Evolutionary conservation across 768 basidiomycete species (phyloP).

Genomic region (Boletus coccyginus): DNA sequence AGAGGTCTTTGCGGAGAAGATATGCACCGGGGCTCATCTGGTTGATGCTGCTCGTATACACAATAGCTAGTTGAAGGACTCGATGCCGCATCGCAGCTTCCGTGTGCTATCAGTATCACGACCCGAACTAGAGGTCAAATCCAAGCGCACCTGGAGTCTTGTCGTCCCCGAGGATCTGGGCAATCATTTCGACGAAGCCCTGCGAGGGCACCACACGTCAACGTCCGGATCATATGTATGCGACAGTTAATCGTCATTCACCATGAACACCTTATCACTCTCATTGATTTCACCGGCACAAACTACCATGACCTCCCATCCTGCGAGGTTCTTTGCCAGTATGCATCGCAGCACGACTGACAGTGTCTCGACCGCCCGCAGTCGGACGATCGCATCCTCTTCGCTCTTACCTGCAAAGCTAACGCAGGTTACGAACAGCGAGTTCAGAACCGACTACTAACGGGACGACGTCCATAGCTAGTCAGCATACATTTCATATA

Average conservation of each 20-base stretch:
- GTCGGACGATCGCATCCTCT: conserved; percentile 14
- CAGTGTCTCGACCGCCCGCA: conserved; percentile 52
- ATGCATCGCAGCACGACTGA: conserved; percentile 45
- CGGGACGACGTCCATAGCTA: conserved; percentile 9
- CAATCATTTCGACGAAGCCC: conserved; percentile 50
- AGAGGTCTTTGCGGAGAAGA: conserved; percentile 61
- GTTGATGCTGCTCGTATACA: conserved; percentile 56
- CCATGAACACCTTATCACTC: conserved; percentile 61
- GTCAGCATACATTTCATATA: conserved; percentile 6
- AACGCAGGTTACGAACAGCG: conserved; percentile 48
- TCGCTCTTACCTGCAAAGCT: conserved; percentile 34
- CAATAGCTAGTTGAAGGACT: conserved; percentile 54
- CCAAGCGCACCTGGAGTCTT: conserved; percentile 33
- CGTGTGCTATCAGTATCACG: background rate
- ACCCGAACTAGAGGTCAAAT: background rate
- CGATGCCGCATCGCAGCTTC: conserved; percentile 50
- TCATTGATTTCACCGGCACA: conserved; percentile 58
- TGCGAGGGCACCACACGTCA: conserved; percentile 23
- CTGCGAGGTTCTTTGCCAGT: conserved; percentile 56
- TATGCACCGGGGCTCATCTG: conserved; percentile 73
- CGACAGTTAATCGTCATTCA: conserved; percentile 7
- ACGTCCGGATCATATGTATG: background rate
- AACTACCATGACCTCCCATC: conserved; percentile 73
- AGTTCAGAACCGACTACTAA: conserved; percentile 49
- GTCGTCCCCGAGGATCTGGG: conserved; percentile 44